Percentiles rank a stretch among this genome's conserved stretches.
These are phyloP conservation scores for Eustoma russellianum DNA, from an alignment of 257 asterid species.

Conservation along the genomic window DNA sequence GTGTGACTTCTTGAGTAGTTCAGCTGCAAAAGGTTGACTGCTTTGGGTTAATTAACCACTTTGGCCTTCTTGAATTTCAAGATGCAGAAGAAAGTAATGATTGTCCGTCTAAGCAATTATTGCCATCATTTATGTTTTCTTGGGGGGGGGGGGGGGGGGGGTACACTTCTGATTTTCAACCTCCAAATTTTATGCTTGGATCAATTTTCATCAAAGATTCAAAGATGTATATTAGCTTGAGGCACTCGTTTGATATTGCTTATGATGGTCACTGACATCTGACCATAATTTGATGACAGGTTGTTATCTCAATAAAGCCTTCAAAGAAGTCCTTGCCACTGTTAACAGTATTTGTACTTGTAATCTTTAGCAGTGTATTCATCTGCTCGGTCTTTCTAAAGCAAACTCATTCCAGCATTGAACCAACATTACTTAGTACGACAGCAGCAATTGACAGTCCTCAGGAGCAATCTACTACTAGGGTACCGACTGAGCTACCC, in stretches of 20 bases:
- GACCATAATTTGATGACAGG: slow-evolving; percentile 35
- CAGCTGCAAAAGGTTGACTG: not conserved
- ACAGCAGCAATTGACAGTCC: slow-evolving; percentile 34
- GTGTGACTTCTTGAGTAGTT: not conserved
- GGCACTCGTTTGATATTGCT: not conserved
- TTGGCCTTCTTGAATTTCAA: slow-evolving; percentile 1
- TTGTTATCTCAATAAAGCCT: slow-evolving; percentile 45
- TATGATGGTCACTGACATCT: slow-evolving; percentile 6
- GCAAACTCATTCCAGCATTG: slow-evolving; percentile 35
- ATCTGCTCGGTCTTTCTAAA: slow-evolving; percentile 67
- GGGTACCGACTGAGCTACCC: no score
- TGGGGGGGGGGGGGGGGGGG: not conserved
- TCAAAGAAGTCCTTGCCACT: slow-evolving; percentile 67
- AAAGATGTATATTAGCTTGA: not conserved
- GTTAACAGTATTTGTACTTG: slow-evolving; percentile 51
- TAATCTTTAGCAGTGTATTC: slow-evolving; percentile 59
- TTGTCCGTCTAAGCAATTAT: not conserved
- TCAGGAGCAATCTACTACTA: no score
- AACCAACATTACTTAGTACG: slow-evolving; percentile 20
- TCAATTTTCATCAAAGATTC: not conserved
- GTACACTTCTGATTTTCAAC: not conserved
- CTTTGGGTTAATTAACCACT: not conserved
- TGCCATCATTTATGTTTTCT: not conserved
- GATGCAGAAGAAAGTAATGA: not conserved
- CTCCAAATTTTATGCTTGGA: not conserved